These are phyloP conservation scores for Hygrophorus pudorinus DNA, from an alignment of 768 basidiomycete genomes.

Conservation along the genomic window DNA sequence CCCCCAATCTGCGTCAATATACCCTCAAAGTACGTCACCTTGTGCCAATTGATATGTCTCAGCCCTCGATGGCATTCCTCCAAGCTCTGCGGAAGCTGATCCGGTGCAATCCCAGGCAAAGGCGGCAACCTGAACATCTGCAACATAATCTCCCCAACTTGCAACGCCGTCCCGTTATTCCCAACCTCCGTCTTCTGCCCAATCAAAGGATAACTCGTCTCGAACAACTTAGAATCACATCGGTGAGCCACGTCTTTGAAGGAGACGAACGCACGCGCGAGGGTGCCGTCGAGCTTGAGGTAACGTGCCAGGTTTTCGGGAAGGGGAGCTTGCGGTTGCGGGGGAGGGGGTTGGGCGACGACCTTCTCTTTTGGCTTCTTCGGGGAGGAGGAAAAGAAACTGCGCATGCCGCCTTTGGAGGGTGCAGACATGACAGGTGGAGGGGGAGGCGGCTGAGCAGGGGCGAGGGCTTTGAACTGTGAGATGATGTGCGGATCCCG, in stretches of 20 bases:
- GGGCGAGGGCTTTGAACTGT: constrained; percentile 58
- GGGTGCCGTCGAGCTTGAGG: constrained; percentile 75
- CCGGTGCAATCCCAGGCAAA: constrained; percentile 68
- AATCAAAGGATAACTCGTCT: constrained; percentile 74
- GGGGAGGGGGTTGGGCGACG: constrained; percentile 22
- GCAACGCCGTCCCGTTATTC: constrained; percentile 49
- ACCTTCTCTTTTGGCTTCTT: constrained; percentile 47
- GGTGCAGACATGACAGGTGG: constrained; percentile 26
- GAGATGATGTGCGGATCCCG: constrained; percentile 77
- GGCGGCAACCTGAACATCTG: constrained; percentile 89
- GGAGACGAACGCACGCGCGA: constrained; percentile 78
- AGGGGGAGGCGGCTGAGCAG: constrained; percentile 34
- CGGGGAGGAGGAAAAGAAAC: constrained; percentile 68
- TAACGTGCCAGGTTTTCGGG: constrained; percentile 76
- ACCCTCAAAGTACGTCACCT: constrained; percentile 89
- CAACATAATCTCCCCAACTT: constrained; percentile 80
- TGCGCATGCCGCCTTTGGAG: constrained; percentile 58
- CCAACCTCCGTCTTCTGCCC: constrained; percentile 58
- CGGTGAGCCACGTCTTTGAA: constrained; percentile 80
- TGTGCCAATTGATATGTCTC: constrained; percentile 88
- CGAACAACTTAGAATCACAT: constrained; percentile 80
- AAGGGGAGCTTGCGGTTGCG: constrained; percentile 26
- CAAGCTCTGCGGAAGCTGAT: constrained; percentile 80
- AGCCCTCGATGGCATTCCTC: constrained; percentile 89
- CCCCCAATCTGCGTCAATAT: constrained; percentile 89